phyloP scores from a whole-genome alignment of 192 early-diverging fungal genomes.

The Mortierella hygrophila region DNA sequence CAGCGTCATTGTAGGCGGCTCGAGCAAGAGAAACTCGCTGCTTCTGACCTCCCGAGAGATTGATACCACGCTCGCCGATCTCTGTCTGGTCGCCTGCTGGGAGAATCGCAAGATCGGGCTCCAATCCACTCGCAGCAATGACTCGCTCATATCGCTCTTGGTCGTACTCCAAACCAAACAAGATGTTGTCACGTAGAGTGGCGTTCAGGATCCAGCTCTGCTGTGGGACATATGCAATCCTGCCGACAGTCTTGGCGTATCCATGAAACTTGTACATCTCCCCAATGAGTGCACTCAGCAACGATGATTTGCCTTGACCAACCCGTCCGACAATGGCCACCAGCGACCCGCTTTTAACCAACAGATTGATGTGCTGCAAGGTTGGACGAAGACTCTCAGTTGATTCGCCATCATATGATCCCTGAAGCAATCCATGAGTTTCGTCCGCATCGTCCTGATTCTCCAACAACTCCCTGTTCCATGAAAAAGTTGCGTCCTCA shows the following conservation, averaged over 20 bases:
- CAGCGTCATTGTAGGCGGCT: slow-evolving; percentile 78
- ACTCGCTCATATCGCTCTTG: slow-evolving; percentile 13
- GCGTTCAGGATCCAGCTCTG: slow-evolving; percentile 55
- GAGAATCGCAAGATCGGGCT: slow-evolving; percentile 24
- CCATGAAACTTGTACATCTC: slow-evolving; percentile 79
- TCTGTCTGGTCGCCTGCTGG: slow-evolving; percentile 58
- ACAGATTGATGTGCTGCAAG: slow-evolving; percentile 54
- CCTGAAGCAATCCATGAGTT: neutral
- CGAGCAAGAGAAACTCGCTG: slow-evolving; percentile 84
- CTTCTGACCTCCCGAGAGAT: slow-evolving; percentile 78
- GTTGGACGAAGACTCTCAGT: slow-evolving; percentile 15
- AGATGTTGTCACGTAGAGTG: slow-evolving; percentile 52
- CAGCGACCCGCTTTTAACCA: slow-evolving; percentile 54
- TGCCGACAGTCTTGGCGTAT: slow-evolving; percentile 67
- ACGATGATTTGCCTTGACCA: slow-evolving; percentile 82
- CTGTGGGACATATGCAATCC: slow-evolving; percentile 71
- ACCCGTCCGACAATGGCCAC: slow-evolving; percentile 76
- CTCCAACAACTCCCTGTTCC: neutral
- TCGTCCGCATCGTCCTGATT: slow-evolving; percentile 14
- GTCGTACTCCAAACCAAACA: slow-evolving; percentile 46
- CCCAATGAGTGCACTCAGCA: slow-evolving; percentile 81
- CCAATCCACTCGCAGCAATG: slow-evolving; percentile 19
- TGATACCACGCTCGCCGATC: slow-evolving; percentile 77
- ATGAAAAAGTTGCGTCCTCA: slow-evolving; percentile 14
- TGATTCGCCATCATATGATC: neutral